These are phyloP conservation scores for Trichoderma gamsii DNA, from an alignment of 495 filamentous ascomycete genomes.

Conservation along the genomic window DNA sequence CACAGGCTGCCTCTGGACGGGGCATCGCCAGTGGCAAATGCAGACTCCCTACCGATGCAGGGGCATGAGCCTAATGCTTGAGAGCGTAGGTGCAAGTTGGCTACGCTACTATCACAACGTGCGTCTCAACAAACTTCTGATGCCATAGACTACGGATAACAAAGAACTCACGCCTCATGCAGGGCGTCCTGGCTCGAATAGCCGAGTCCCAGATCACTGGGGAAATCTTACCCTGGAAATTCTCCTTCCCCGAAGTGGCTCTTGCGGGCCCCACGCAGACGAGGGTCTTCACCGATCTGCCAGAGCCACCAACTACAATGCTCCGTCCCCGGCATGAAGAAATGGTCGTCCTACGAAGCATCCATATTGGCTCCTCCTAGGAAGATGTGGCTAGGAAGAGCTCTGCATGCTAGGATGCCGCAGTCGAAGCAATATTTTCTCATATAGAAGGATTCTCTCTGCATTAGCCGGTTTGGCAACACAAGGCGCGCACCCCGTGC, in stretches of 20 bases:
- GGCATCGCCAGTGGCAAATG: constrained; percentile 1
- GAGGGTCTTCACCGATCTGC: not conserved
- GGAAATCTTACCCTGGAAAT: constrained; percentile 1
- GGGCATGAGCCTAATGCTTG: not conserved
- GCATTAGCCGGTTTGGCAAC: not conserved
- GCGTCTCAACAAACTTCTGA: not conserved
- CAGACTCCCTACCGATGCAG: constrained; percentile 5
- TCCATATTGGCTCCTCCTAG: not conserved
- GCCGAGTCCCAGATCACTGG: not conserved
- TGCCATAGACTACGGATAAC: not conserved
- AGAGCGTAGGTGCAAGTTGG: not conserved
- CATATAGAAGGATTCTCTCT: not conserved
- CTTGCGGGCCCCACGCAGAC: constrained; percentile 3
- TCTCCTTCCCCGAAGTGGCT: not conserved
- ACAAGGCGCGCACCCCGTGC: not conserved
- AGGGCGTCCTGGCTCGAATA: not conserved
- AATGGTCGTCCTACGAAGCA: not conserved
- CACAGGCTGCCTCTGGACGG: constrained; percentile 7
- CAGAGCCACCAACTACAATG: not conserved
- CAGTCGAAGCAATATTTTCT: not conserved
- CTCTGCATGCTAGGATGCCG: not conserved
- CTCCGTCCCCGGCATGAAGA: not conserved
- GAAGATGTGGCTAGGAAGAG: not conserved
- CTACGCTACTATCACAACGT: not conserved
- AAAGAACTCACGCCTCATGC: not conserved